phyloP scores from a whole-genome alignment of 179 eudicot species.

The Camellia oleifera region DNA sequence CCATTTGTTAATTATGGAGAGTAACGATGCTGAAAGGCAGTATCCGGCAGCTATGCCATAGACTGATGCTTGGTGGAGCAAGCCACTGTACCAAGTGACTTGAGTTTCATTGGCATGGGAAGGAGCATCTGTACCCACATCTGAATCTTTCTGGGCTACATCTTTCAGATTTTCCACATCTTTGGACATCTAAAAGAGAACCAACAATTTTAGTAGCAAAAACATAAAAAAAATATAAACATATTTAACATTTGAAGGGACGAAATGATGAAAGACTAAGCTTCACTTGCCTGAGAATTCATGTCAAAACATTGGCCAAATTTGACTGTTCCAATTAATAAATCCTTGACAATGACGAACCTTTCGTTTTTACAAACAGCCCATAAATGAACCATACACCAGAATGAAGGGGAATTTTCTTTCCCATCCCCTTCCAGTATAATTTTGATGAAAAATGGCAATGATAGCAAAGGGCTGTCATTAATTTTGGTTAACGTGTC shows the following conservation, averaged over 20 bases:
- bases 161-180: constrained; percentile 60
- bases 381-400: background rate
- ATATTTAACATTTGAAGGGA: background rate
- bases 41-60: constrained; percentile 92
- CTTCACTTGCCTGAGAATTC: background rate
- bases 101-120: constrained; percentile 29
- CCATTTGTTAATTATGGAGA: constrained; percentile 92
- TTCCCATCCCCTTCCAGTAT: background rate
- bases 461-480: too few species aligned
- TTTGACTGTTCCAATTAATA: too few species aligned
- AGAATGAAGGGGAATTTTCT: too few species aligned
- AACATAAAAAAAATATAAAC: background rate
- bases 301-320: background rate
- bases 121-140: constrained; percentile 23
- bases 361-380: too few species aligned
- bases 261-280: too few species aligned
- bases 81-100: constrained; percentile 45
- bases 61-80: constrained; percentile 72
- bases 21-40: constrained; percentile 87
- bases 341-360: too few species aligned
- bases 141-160: constrained; percentile 26
- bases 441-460: too few species aligned
- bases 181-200: constrained; percentile 48
- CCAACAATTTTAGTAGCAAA: background rate
- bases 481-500: too few species aligned